These are phyloP conservation scores for Lithocarpus polystachyus DNA, from an alignment of 306 rosid species.

Conservation along the genomic window DNA sequence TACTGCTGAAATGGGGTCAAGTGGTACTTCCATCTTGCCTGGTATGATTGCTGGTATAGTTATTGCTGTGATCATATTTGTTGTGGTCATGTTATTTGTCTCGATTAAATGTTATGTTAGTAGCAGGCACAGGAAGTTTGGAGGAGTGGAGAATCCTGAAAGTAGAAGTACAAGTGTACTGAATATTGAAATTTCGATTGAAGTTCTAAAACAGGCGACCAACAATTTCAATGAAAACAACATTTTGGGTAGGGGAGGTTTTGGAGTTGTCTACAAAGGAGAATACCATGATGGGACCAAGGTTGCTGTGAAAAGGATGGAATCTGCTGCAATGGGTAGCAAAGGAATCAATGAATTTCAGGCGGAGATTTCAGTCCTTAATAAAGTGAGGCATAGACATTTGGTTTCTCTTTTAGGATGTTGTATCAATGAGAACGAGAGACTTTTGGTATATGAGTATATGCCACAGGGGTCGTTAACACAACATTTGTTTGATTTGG, in stretches of 20 bases:
- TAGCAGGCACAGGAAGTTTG: conserved; percentile 44
- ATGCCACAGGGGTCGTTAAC: conserved; percentile 90
- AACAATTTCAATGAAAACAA: conserved; percentile 67
- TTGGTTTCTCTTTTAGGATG: conserved; percentile 78
- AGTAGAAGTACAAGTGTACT: conserved; percentile 51
- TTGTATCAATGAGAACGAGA: conserved; percentile 78
- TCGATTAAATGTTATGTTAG: conserved; percentile 52
- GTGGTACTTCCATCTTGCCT: conserved; percentile 26
- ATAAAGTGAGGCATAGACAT: conserved; percentile 86
- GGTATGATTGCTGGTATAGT: conserved; percentile 66
- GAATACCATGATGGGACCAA: conserved; percentile 76
- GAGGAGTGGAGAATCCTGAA: conserved; percentile 40
- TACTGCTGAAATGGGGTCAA: background rate
- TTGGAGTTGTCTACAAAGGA: conserved; percentile 86
- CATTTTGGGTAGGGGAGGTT: conserved; percentile 85
- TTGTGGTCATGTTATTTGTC: conserved; percentile 55
- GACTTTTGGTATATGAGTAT: conserved; percentile 76
- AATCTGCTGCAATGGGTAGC: conserved; percentile 56
- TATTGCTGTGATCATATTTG: conserved; percentile 43
- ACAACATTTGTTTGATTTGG: conserved; percentile 68
- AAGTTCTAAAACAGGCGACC: conserved; percentile 62
- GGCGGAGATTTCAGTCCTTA: conserved; percentile 81
- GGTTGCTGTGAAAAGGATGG: conserved; percentile 89
- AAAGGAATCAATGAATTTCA: conserved; percentile 80
- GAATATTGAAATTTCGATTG: conserved; percentile 59